Base-by-base conservation (phyloP, 805 yeast genomes). In the Candida coleopterorum region DNA sequence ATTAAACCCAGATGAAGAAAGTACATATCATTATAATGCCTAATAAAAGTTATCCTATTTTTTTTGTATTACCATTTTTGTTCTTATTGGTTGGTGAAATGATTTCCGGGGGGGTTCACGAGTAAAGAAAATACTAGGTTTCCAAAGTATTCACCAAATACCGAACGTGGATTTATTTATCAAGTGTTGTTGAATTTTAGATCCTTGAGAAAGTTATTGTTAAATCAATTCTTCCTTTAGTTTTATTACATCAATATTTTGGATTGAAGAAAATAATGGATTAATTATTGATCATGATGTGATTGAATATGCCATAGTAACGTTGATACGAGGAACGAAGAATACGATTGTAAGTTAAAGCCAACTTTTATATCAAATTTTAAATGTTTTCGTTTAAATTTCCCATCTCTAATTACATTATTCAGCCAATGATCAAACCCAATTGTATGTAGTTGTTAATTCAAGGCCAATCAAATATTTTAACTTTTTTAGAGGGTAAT, bases 391-490 rank as follows among this genome's bases (percentile, higher is more conserved):
- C 7, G 18, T 21, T 30, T 35, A 26, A 35, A 35, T 17, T 21
- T 37, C 6, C 32, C 22, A 18, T 38, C 24, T 14, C 26, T 11
- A 18, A 38, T 29, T 25, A 52, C 56, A 16, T 48, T 42, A 32
- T 55, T 55, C 40, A 66, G 60, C 75, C 29, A 76, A 52, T 0
- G 88, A 88, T 32, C 83, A 66, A 50, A 81, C 88, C 44, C 64
- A 66, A 25, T 87, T 88, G 45, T 82, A 59, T 8, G 80, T 73
- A 27, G 84, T 77, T 39, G 79, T 79, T 25, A 70, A 55, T 43
- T 79, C 82, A 34, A 86, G 75, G 18, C 97, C 97, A 54, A 87
- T n/a, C n/a, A n/a, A n/a, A n/a, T n/a, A n/a, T n/a, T n/a, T n/a
- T n/a, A n/a, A n/a, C n/a, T n/a, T n/a, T n/a, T n/a, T n/a, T n/a